Evolutionary conservation across 345 rosid species (phyloP), one percentile per base, ranked within the genome.

Genomic region (Angophora floribunda): DNA sequence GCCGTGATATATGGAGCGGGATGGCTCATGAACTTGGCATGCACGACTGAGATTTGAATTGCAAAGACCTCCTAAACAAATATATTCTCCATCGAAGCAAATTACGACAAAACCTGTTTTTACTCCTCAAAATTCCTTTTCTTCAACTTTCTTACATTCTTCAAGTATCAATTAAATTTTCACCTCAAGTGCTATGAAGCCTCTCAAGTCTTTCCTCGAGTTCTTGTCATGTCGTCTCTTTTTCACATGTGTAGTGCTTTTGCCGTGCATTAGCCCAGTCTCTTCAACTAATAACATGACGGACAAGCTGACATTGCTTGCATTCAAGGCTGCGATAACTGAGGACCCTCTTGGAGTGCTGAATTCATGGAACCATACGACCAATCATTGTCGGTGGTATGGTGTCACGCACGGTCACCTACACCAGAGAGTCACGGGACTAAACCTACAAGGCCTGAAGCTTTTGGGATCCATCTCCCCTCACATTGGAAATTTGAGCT

Each of bases 241-340:
- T 28, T 61, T 61, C 67, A 61, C 67, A 26, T 26, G 67, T 26
- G 1, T 10, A 2, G 67, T 84, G 86, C 52, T 52, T 12, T 47
- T 50, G 86, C 51, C 55, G 2, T 50, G 30, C 65, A 16, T 16
- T 17, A 22, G 86, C 82, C 87, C 5, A n/a, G 91, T 91, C 53
- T 91, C 93, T 88, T 85, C 7, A 30, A 89, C 90, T 24, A 17
- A 92, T 3, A 88, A 16, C 50, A 41, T 24, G 52, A 88, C 88
- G 0, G 87, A 88, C 45, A 21, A 52, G 85, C 84, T 87, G 6
- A 47, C 86, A 1, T 88, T 79, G 16, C 80, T 86, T 79, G 59
- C 44, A 2, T 78, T 84, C 78, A 85, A 75, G 67, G 52, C 57
- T 16, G 50, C 55, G 32, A 59, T 88, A 57, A 16, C 84, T 15